Conservation (phyloP, 768 basidiomycete genomes). For the Kwoniella dejecticola region DNA sequence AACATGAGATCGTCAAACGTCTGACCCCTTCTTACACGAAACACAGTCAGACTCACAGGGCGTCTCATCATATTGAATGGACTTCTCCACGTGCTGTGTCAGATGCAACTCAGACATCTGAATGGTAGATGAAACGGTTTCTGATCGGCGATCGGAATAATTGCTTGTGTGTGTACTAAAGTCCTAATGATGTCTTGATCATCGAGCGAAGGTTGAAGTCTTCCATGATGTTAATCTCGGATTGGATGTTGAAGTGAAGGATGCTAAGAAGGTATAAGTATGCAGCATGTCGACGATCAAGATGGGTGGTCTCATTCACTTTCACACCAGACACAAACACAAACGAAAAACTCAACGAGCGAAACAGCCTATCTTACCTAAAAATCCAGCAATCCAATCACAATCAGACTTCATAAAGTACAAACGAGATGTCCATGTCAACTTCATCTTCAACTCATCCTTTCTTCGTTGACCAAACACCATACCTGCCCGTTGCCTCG, state of each 20-base stretch:
- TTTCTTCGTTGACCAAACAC: constrained; percentile 25
- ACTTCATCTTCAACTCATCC: constrained; percentile 14
- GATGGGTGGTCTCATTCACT: neutral
- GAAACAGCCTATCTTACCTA: neutral
- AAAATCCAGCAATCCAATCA: neutral
- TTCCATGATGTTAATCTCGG: constrained; percentile 1
- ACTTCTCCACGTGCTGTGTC: constrained; percentile 9
- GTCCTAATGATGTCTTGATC: neutral
- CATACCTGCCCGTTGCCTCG: constrained; percentile 21
- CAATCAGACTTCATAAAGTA: neutral
- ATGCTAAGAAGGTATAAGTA: constrained; percentile 9
- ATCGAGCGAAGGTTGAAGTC: constrained; percentile 13
- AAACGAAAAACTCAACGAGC: neutral
- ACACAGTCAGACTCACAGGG: neutral
- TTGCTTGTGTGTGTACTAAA: no score
- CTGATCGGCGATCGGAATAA: no score
- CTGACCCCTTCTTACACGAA: neutral
- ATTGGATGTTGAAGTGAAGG: constrained; percentile 16
- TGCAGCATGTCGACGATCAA: neutral
- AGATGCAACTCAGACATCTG: constrained; percentile 9
- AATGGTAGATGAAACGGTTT: neutral
- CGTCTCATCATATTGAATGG: neutral
- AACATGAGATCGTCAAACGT: neutral
- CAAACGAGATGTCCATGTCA: neutral
- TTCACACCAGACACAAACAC: neutral